Percentiles rank a stretch among this genome's conserved stretches.
These are phyloP conservation scores for Aurantiochytrium sp. DNA, from an alignment of 108 stramenopile species.

Conservation along the genomic window DNA sequence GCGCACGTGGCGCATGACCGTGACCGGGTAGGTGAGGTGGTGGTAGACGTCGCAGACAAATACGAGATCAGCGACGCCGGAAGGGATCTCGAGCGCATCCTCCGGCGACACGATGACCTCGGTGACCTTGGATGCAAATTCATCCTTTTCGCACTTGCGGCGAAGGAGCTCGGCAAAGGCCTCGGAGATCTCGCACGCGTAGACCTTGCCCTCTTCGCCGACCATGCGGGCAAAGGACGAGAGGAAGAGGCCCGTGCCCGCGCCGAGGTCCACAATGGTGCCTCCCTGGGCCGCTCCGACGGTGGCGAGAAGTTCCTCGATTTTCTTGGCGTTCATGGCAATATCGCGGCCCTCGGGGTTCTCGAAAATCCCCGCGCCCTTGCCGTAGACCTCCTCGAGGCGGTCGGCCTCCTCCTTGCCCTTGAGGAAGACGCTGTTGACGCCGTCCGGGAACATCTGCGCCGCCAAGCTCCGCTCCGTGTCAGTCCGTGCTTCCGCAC, in stretches of 20 bases:
- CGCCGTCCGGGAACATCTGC: neutral
- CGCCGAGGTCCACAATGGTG: constrained; percentile 5
- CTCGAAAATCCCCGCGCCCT: neutral
- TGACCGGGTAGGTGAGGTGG: constrained; percentile 26
- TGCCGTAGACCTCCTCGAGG: neutral
- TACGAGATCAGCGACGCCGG: neutral
- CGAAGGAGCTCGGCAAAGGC: neutral
- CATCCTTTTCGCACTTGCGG: neutral
- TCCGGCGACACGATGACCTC: neutral
- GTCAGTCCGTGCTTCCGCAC: no score
- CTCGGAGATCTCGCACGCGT: neutral
- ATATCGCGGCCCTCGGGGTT: constrained; percentile 28
- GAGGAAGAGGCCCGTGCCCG: constrained; percentile 30
- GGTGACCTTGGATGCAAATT: neutral
- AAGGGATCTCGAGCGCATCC: neutral
- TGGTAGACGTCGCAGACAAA: constrained; percentile 33
- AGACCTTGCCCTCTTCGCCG: constrained; percentile 15
- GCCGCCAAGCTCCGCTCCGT: no score
- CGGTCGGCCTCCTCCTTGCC: neutral
- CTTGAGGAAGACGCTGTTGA: constrained; percentile 20
- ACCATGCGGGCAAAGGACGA: neutral
- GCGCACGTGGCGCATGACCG: neutral
- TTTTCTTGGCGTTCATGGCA: neutral
- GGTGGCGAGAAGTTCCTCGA: neutral
- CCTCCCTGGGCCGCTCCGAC: neutral